Evolutionary conservation across 768 basidiomycete species (phyloP), one percentile per base, ranked within the genome.

Genomic region (Artomyces pyxidatus): DNA sequence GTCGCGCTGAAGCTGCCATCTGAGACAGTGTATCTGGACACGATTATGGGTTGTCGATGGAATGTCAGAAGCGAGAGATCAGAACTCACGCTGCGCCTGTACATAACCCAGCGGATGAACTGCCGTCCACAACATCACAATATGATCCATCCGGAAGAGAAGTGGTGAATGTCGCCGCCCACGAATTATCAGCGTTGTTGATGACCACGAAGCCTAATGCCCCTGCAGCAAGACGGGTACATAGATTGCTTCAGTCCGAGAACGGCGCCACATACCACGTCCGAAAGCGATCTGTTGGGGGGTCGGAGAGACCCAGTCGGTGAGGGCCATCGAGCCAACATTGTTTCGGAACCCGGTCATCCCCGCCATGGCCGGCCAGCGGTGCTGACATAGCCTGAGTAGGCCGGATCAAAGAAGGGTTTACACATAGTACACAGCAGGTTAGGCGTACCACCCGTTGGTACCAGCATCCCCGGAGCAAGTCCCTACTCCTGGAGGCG

Each of bases 251-350:
- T n/a, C n/a, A n/a, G n/a, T n/a, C n/a, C n/a, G n/a, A n/a, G n/a
- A n/a, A n/a, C n/a, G n/a, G n/a, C n/a, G 47, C 41, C 21, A 59
- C 67, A 9, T 46, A 74, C 83, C 83, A 55, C 84, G 65, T 6
- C 78, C 78, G 54, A 84, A 87, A 0, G 83, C 83, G 50, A 85
- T 81, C 58, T 74, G 83, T 48, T 80, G 67, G 4, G 72, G 65
- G 40, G 71, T 70, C 0, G 80, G 76, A 3, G 80, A 73, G 5
- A 76, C 70, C 80, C 81, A 85, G 57, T 81, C 70, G 3, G 63
- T 74, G 7, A 85, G 53, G 2, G 70, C 60, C 2, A 75, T 68
- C 2, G 66, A 57, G 5, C 80, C 80, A 8, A 81, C 81, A 25
- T 69, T 68, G 55, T 83, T 80, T 25, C 74, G 69, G 68, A 83